phyloP scores from a whole-genome alignment of 1,284 basidiomycete species.

The Leucoagaricus sp. region DNA sequence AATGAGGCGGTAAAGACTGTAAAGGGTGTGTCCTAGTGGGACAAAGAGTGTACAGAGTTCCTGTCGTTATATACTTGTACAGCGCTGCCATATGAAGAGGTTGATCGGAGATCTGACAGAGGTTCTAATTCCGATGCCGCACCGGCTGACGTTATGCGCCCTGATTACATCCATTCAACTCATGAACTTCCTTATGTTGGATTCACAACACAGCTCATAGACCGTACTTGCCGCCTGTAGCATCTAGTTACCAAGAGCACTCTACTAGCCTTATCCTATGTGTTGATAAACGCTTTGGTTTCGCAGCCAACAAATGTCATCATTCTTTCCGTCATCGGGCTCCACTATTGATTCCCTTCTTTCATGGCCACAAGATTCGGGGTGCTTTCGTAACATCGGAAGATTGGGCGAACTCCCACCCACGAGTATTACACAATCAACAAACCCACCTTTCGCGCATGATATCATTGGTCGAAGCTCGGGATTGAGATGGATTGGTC shows the following conservation, averaged over 20 bases:
- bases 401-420: neutral
- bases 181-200: neutral
- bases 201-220: neutral
- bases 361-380: neutral
- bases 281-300: neutral
- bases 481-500: neutral
- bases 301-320: neutral
- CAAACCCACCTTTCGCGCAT: neutral
- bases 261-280: neutral
- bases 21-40: neutral
- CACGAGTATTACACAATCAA: neutral
- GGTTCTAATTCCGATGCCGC: neutral
- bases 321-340: neutral
- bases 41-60: neutral
- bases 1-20: neutral
- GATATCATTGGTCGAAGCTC: neutral
- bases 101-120: neutral
- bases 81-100: neutral
- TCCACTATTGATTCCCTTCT: neutral
- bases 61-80: neutral
- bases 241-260: neutral
- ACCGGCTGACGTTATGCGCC: slow-evolving; percentile 2
- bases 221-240: neutral
- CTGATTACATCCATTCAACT: neutral
- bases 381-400: slow-evolving; percentile 7